Evolutionary conservation across 345 rosid species (phyloP).

Genomic region (Reutealis trisperma): DNA sequence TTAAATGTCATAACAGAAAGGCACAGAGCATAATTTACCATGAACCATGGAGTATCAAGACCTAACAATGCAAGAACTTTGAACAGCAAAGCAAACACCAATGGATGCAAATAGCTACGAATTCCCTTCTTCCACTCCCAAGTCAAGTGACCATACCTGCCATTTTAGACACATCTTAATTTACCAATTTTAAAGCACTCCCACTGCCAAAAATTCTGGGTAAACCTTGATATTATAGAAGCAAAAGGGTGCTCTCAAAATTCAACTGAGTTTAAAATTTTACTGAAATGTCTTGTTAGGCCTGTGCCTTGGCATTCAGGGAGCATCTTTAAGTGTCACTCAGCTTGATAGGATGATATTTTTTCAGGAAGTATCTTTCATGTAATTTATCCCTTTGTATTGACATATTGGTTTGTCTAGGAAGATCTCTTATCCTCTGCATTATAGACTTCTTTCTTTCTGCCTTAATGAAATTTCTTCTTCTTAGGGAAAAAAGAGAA

Average conservation of each 20-base stretch:
- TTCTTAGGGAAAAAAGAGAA: no score
- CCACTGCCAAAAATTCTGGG: neutral
- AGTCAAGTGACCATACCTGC: slow-evolving; percentile 88
- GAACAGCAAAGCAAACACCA: slow-evolving; percentile 62
- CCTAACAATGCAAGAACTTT: slow-evolving; percentile 62
- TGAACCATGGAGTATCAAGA: slow-evolving; percentile 35
- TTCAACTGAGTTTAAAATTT: neutral
- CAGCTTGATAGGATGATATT: neutral
- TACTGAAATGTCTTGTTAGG: neutral
- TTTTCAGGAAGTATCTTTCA: no score
- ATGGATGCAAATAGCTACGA: slow-evolving; percentile 88
- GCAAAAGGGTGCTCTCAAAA: neutral
- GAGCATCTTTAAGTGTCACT: neutral
- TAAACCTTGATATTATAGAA: neutral
- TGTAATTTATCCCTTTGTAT: no score
- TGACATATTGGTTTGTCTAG: no score
- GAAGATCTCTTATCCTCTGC: neutral
- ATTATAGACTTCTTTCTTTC: neutral
- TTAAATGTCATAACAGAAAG: neutral
- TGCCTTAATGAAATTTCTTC: no score
- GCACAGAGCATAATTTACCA: slow-evolving; percentile 46
- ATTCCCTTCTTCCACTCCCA: slow-evolving; percentile 95
- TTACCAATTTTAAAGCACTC: neutral
- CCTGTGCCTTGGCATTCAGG: neutral
- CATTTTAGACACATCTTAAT: slow-evolving; percentile 14